Evolutionary conservation across 2,329 filamentous ascomycete genomes (phyloP), one percentile per base, ranked within the genome.

Genomic region (Hypoxylon rubiginosum): DNA sequence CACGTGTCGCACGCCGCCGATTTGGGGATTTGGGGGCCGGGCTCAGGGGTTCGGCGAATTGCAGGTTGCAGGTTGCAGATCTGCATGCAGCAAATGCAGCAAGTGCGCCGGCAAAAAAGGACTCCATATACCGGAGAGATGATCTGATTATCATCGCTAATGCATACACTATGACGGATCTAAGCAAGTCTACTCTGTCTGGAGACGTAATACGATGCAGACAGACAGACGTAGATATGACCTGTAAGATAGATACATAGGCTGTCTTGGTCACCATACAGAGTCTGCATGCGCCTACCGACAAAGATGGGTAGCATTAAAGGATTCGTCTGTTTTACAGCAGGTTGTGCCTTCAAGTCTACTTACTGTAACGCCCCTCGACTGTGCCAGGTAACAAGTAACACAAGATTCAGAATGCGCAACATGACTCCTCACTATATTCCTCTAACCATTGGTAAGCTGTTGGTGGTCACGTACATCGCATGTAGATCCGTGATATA

Each of bases 91-190:
- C 32, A 49, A 3, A 17, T 58, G 54, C 58, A 34, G 30, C 15
- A 48, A 19, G 36, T 11, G 26, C 26, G n/a, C n/a, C n/a, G n/a
- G n/a, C n/a, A n/a, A n/a, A 17, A 49, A 28, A 50, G 24, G 15
- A 32, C 41, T 21, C n/a, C n/a, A 58, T 57, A 17, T 64, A 36
- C 49, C 56, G 48, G 24, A 45, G 30, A 45, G 21, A 68, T 68
- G 66, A 68, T 61, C 62, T 66, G 66, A 68, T 64, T 61, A 65
- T 68, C 66, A 53, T 41, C 66, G 15, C 15, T 21, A 39, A 17
- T 58, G 59, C 66, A 64, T 63, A 45, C 17, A 30, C 32, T 17
- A 41, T 51, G 49, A 51, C 62, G 62, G 66, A 62, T 59, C 21
- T 36, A 41, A 41, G 32, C n/a, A 24, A 24, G 36, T 32, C 41